Base-by-base conservation (phyloP, 148 eudicot genomes). In the Bassia scoparia region DNA sequence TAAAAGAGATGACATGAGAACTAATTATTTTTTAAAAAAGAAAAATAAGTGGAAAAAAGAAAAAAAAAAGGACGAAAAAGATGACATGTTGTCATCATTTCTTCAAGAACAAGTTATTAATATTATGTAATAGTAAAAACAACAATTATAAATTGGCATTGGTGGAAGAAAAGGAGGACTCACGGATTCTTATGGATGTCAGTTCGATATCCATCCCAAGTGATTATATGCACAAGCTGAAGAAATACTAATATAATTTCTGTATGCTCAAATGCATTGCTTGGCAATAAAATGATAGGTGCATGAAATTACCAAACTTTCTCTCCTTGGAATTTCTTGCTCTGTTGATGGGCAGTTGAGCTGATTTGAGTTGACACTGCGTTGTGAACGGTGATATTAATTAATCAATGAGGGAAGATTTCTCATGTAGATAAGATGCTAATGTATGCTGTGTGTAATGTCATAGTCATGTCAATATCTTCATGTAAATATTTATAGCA, bases 331-430 rank as follows among this genome's bases (percentile, higher is more conserved):
- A 61, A 93, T 84, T 73, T 87, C 85, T 80, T 86, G 75, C 76
- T 92, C 96, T 6, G 98, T 89, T 71, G 87, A 75, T 29, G 96
- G 96, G 79, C 98, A 93, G 69, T 71, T n/a, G n/a, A 93, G 78
- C 94, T 93, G 85, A 93, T 89, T 68, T 93, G 61, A 90, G 85
- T 79, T 79, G 96, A 75, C 98, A 93, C 98, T 92, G 90, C n/a
- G n/a, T 73, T 60, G 38, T 76, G 62, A 46, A 34, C 55, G 9
- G 48, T 1, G 64, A 14, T 66, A 64, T 62, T 3, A 68, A 7
- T n/a, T n/a, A n/a, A n/a, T n/a, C n/a, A n/a, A n/a, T n/a, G n/a
- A n/a, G n/a, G n/a, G n/a, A n/a, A n/a, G n/a, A n/a, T n/a, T n/a
- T n/a, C n/a, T n/a, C n/a, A n/a, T n/a, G n/a, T n/a, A n/a, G n/a